These are phyloP conservation scores for Nannizziopsis arthrosporioides DNA, from an alignment of 2,329 filamentous ascomycete species.

Conservation along the genomic window DNA sequence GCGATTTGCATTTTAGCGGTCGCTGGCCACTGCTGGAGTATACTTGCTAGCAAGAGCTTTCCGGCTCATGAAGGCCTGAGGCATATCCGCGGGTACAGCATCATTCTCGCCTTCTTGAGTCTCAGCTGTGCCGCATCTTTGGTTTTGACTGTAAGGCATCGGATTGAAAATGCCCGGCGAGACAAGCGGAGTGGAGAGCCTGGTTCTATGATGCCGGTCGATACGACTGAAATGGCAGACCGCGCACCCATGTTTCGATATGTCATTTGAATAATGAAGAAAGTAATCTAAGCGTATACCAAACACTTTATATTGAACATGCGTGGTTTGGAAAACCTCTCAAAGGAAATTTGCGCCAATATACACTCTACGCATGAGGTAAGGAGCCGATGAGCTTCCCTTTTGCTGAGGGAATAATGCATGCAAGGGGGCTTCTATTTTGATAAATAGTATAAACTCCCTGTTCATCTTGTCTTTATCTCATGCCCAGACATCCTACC, in stretches of 20 bases:
- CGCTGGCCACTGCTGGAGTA: constrained; percentile 15
- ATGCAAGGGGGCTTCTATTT: too few relatives aligned
- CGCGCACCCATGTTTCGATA: constrained; percentile 15
- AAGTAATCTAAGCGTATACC: too few relatives aligned
- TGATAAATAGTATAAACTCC: too few relatives aligned
- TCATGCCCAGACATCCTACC: too few relatives aligned
- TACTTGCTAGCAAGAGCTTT: constrained; percentile 16
- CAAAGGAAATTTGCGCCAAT: too few relatives aligned
- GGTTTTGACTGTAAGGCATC: constrained; percentile 9
- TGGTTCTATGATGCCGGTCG: constrained; percentile 9
- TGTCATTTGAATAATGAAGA: constrained; percentile 2
- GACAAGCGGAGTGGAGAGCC: constrained; percentile 12
- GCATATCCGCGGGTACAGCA: constrained; percentile 12
- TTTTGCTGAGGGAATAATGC: too few relatives aligned
- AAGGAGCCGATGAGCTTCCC: too few relatives aligned
- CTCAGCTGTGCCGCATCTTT: constrained; percentile 9
- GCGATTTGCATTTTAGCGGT: constrained; percentile 15
- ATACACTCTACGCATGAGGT: too few relatives aligned
- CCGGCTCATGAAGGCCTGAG: constrained; percentile 8
- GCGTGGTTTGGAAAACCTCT: too few relatives aligned
- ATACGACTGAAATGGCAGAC: constrained; percentile 13
- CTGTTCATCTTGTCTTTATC: too few relatives aligned
- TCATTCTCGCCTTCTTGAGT: constrained; percentile 13
- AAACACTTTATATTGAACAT: too few relatives aligned
- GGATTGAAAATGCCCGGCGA: constrained; percentile 11